Base-by-base conservation (phyloP, 2,329 filamentous ascomycete species). In the Ascochyta viciae-villosae region DNA sequence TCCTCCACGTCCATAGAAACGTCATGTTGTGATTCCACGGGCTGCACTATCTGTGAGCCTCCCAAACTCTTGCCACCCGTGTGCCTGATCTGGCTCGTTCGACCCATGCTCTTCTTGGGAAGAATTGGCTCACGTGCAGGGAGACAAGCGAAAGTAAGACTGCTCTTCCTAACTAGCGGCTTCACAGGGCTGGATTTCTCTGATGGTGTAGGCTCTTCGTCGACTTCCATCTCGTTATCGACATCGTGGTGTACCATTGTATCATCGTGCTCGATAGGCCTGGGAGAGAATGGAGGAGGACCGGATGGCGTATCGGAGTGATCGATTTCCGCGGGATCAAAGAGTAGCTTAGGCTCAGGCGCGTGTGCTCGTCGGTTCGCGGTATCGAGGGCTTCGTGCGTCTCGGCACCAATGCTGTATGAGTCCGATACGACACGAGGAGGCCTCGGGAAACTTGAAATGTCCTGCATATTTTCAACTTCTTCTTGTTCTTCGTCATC, bases 121-220 rank as follows among this genome's bases (percentile, higher is more conserved):
- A 87, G 87, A 48, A 98, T 81, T 33, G 94, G 94, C 70, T 98
- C 94, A 58, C 95, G 86, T 3, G 94, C 93, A 27, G 95, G 95
- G 12, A 99, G 82, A 16, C 95, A 92, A 34, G 95, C 92, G 77
- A 99, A 98, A 56, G 90, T 96, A 57, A 99, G 83, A 73, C 94
- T 98, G 77, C 93, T 96, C 81, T 98, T 98, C 57, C 94, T 88
- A 63, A 96, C 85, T 27, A 91, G 81, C 2, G 89, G 89, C 63
- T 91, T 84, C 44, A 90, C 86, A 0, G 90, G 90, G 64, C 89
- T 93, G 0, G 90, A 91, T 0, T 80, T 83, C 43, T 91, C 88
- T 2, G 89, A 90, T 15, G 85, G 84, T 3, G 87, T 89, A 57
- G 82, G 80, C 58, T 84, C 84, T 51, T 84, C 85, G 35, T 85